Percentiles rank a stretch among this genome's conserved stretches.
phyloP scores from a whole-genome alignment of 441 rosid genomes.

The Melastoma candidum region DNA sequence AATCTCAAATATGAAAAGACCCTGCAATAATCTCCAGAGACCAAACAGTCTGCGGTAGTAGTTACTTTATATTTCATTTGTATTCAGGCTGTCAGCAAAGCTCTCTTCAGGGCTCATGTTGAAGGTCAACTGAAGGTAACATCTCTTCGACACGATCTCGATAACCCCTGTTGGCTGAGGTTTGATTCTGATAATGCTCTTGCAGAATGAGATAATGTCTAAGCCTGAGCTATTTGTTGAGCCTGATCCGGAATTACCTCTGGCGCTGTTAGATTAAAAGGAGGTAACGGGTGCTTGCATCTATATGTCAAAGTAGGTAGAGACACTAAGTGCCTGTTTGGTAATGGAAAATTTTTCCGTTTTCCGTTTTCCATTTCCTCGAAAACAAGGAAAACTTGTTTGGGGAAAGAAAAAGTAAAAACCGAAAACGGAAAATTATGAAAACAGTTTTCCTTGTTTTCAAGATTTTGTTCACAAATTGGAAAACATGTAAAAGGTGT shows the following conservation, averaged over 20 bases:
- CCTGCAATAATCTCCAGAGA: too few species aligned
- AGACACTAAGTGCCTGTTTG: background rate
- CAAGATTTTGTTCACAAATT: too few species aligned
- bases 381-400: too few species aligned
- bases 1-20: too few species aligned
- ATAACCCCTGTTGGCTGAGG: conserved; percentile 8
- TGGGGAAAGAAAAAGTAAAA: too few species aligned
- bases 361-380: too few species aligned
- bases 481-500: too few species aligned
- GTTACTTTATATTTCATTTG: conserved; percentile 10
- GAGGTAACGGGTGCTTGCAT: conserved; percentile 45
- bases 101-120: conserved; percentile 93
- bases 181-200: conserved; percentile 13
- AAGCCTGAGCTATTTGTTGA: conserved; percentile 93
- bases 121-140: conserved; percentile 96
- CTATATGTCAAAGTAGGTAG: conserved; percentile 3
- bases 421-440: too few species aligned
- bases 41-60: conserved; percentile 3
- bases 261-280: conserved; percentile 89
- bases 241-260: conserved; percentile 91
- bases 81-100: conserved; percentile 91
- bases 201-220: conserved; percentile 93
- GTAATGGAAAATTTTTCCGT: too few species aligned
- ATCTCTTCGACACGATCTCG: conserved; percentile 2
- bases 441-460: too few species aligned